phyloP scores from a whole-genome alignment of 1,284 basidiomycete genomes.

The Cutaneotrichosporon sp. region DNA sequence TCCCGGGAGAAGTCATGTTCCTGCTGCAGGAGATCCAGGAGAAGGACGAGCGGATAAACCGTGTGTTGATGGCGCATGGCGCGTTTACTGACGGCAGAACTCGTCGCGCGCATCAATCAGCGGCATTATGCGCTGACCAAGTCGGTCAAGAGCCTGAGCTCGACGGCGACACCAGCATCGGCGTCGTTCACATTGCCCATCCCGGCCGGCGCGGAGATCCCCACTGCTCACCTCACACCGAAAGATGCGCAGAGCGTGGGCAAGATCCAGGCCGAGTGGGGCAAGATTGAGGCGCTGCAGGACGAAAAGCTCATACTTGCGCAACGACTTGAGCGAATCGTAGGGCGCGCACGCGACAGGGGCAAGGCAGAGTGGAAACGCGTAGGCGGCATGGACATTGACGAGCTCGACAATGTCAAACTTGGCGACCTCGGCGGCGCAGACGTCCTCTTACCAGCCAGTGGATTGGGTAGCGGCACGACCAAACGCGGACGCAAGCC shows the following conservation, averaged over 20 bases:
- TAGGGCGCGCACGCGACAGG: conserved; percentile 38
- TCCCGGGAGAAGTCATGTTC: conserved; percentile 66
- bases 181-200: conserved; percentile 31
- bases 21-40: conserved; percentile 63
- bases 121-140: conserved; percentile 41
- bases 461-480: conserved; percentile 33
- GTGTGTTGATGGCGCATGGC: conserved; percentile 21
- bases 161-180: conserved; percentile 12
- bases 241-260: conserved; percentile 42
- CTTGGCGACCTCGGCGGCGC: conserved; percentile 33
- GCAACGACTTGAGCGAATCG: conserved; percentile 42
- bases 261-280: conserved; percentile 46
- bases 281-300: conserved; percentile 41
- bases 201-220: conserved; percentile 26
- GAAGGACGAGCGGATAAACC: conserved; percentile 46
- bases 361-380: conserved; percentile 41
- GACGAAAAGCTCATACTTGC: conserved; percentile 46
- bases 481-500: conserved; percentile 13
- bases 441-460: conserved; percentile 35
- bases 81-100: conserved; percentile 17
- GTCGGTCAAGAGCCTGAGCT: conserved; percentile 19
- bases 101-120: conserved; percentile 35
- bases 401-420: conserved; percentile 19
- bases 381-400: conserved; percentile 45
- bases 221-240: conserved; percentile 31